Evolutionary conservation across 306 rosid species (phyloP).

Genomic region (Coriaria nepalensis): DNA sequence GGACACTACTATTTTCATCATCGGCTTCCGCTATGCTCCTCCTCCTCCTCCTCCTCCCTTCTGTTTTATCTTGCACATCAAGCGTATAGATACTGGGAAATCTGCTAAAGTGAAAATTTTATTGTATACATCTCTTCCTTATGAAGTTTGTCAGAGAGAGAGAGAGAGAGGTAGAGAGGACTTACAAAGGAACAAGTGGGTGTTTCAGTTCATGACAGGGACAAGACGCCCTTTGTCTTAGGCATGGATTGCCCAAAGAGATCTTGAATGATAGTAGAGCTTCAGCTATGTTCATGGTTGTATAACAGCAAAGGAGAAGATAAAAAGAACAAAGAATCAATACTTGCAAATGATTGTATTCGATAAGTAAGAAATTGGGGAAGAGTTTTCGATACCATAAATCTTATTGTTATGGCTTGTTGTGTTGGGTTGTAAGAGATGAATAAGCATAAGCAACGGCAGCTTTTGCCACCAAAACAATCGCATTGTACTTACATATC

Average conservation of each 20-base stretch:
- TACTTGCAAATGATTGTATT: background rate
- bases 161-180: conserved; percentile 21
- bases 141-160: background rate
- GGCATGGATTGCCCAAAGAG: conserved; percentile 22
- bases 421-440: conserved; percentile 28
- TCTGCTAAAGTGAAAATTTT: conserved; percentile 2
- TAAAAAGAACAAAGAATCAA: background rate
- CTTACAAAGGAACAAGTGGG: conserved; percentile 45
- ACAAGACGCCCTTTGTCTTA: conserved; percentile 23
- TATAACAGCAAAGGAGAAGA: background rate
- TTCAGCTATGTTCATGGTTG: conserved; percentile 27
- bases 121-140: background rate
- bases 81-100: conserved; percentile 13
- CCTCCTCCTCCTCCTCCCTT: conserved; percentile 21
- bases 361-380: no score
- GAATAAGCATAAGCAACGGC: conserved; percentile 38
- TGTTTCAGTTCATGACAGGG: conserved; percentile 35
- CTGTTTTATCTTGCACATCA: conserved; percentile 9
- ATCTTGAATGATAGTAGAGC: conserved; percentile 28
- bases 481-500: conserved; percentile 28
- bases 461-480: conserved; percentile 38
- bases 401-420: conserved; percentile 29
- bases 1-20: conserved; percentile 32
- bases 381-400: conserved; percentile 8
- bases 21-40: conserved; percentile 17